phyloP scores from a whole-genome alignment of 495 filamentous ascomycete genomes.

The Astrothelium macrocarpum region DNA sequence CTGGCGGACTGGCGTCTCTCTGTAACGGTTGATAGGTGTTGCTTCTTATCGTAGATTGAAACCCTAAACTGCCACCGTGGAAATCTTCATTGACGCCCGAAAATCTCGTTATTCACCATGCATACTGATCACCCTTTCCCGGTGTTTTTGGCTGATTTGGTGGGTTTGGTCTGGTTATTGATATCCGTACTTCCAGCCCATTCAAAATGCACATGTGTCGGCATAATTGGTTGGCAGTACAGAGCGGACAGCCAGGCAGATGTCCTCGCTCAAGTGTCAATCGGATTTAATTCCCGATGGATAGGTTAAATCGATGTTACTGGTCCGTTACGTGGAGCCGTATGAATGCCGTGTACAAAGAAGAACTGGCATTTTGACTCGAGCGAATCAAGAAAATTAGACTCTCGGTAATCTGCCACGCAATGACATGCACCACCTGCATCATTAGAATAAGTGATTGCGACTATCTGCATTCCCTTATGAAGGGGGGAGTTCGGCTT shows the following conservation, averaged over 20 bases:
- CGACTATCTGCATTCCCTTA: background rate
- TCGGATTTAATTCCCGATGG: background rate
- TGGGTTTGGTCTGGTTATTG: no score
- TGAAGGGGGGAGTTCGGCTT: background rate
- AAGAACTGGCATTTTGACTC: background rate
- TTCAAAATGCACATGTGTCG: no score
- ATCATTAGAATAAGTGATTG: background rate
- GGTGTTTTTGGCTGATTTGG: no score
- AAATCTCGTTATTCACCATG: no score
- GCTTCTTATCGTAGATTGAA: no score
- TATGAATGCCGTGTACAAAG: background rate
- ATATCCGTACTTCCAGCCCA: no score
- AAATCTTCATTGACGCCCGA: no score
- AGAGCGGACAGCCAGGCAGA: background rate
- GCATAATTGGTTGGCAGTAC: no score
- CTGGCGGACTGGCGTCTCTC: no score
- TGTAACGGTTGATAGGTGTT: no score
- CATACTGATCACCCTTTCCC: no score
- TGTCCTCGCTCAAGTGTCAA: background rate
- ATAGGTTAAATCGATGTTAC: background rate
- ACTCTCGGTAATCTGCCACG: background rate
- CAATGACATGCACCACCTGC: background rate
- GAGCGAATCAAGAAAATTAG: background rate
- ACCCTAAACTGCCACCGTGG: no score
- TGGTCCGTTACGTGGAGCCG: background rate